A percentile compares a stretch with the other conserved stretches of the same genome.
phyloP scores from a whole-genome alignment of 192 early-diverging fungal species.

The Phlyctochytrium planicorne region DNA sequence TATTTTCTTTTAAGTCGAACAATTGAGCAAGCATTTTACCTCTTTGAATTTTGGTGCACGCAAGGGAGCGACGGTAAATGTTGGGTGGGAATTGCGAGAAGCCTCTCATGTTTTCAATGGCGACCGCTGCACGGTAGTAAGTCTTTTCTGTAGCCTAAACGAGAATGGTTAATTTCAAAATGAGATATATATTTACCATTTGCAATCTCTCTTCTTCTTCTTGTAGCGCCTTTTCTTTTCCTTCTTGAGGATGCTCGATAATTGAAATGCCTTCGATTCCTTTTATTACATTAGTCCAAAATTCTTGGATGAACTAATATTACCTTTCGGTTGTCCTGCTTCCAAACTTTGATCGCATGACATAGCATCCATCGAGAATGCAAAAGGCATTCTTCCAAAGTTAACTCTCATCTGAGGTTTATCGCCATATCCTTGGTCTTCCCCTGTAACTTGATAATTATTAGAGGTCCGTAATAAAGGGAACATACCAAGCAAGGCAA shows the following conservation, averaged over 20 bases:
- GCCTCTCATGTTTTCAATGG: slow-evolving; percentile 36
- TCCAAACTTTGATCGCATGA: slow-evolving; percentile 23
- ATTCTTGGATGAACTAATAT: not conserved
- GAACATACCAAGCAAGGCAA: slow-evolving; percentile 36
- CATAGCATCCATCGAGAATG: slow-evolving; percentile 20
- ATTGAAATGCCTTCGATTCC: slow-evolving; percentile 26
- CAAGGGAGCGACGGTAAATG: slow-evolving; percentile 54
- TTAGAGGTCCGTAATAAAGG: not conserved
- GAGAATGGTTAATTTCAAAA: not conserved
- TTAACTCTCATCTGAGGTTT: slow-evolving; percentile 39
- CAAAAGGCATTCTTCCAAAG: slow-evolving; percentile 49
- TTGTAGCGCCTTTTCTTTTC: slow-evolving; percentile 23
- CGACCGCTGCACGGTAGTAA: slow-evolving; percentile 31
- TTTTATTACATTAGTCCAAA: not conserved
- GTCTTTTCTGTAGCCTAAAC: slow-evolving; percentile 45
- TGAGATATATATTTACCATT: slow-evolving; percentile 17
- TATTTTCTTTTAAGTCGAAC: not conserved
- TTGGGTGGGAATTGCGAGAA: slow-evolving; percentile 61
- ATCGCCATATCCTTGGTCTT: slow-evolving; percentile 6
- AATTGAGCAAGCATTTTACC: slow-evolving; percentile 11
- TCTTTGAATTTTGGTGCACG: slow-evolving; percentile 53
- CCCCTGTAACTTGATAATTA: not conserved
- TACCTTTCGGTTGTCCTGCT: slow-evolving; percentile 22
- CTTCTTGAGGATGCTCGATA: slow-evolving; percentile 22
- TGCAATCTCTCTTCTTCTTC: slow-evolving; percentile 55